phyloP scores from a whole-genome alignment of 2,329 filamentous ascomycete species.

The Rhynchosporium secalis region DNA sequence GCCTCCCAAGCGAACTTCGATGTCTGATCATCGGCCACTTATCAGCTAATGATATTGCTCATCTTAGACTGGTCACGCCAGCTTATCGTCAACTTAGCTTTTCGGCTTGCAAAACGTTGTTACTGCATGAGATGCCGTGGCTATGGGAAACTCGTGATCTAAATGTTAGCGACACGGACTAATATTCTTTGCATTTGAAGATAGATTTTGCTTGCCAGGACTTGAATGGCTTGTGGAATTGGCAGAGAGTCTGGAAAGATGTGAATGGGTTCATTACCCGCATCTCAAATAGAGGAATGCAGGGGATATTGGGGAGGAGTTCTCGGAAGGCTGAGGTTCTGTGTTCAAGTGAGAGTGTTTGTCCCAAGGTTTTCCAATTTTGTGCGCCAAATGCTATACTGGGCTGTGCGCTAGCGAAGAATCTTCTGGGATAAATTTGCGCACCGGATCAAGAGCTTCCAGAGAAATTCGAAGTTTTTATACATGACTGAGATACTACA shows the following conservation, averaged over 20 bases:
- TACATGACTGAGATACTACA: background rate
- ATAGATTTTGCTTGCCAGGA: constrained; percentile 27
- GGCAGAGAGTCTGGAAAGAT: constrained; percentile 34
- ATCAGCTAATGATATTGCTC: constrained; percentile 30
- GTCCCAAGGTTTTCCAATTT: too few relatives aligned
- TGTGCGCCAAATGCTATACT: too few relatives aligned
- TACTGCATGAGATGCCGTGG: constrained; percentile 35
- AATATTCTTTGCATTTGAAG: constrained; percentile 30
- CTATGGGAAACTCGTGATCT: constrained; percentile 30
- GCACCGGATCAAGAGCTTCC: too few relatives aligned
- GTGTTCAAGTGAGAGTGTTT: too few relatives aligned
- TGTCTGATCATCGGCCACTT: constrained; percentile 28
- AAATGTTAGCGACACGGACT: constrained; percentile 28
- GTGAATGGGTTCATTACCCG: constrained; percentile 25
- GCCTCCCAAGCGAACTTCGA: constrained; percentile 30
- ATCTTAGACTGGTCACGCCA: constrained; percentile 30
- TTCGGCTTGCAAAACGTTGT: constrained; percentile 27
- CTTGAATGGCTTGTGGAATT: constrained; percentile 34
- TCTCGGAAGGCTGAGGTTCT: background rate
- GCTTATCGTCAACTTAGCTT: constrained; percentile 31
- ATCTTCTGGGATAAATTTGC: too few relatives aligned
- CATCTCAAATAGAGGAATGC: constrained; percentile 10
- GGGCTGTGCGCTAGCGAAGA: too few relatives aligned
- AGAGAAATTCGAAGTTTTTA: background rate
- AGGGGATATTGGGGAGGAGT: background rate